A percentile compares a stretch with the other conserved stretches of the same genome.
These are phyloP conservation scores for Termitomyces sp. DNA, from an alignment of 1,284 basidiomycete species.

Conservation along the genomic window DNA sequence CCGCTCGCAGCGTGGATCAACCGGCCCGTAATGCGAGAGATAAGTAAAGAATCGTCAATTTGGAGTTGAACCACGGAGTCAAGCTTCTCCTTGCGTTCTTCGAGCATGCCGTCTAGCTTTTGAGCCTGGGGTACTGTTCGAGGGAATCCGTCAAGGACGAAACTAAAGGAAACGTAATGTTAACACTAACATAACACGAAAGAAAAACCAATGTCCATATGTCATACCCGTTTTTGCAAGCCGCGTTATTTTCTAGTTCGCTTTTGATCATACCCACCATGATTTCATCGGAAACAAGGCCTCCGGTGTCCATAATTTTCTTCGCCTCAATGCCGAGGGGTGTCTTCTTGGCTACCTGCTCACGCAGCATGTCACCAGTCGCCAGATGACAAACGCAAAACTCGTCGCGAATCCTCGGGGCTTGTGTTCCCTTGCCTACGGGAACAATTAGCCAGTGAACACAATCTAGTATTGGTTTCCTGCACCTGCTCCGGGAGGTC, in stretches of 20 bases:
- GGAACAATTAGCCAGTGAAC: constrained; percentile 5
- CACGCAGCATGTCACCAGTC: constrained; percentile 97
- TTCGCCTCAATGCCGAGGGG: constrained; percentile 88
- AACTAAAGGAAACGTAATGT: constrained; percentile 46
- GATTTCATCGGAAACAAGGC: constrained; percentile 93
- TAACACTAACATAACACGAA: constrained; percentile 5
- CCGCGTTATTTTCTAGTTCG: constrained; percentile 90
- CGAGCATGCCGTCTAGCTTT: constrained; percentile 93
- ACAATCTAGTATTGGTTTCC: constrained; percentile 14
- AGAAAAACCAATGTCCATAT: constrained; percentile 14
- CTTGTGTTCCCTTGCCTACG: constrained; percentile 95
- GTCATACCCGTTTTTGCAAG: constrained; percentile 89
- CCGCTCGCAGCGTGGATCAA: constrained; percentile 89
- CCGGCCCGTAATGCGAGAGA: constrained; percentile 95
- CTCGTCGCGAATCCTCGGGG: constrained; percentile 86
- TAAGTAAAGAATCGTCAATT: constrained; percentile 93
- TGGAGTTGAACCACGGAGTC: constrained; percentile 90
- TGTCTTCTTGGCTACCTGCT: constrained; percentile 88
- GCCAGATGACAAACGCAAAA: constrained; percentile 98
- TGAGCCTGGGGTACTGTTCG: constrained; percentile 97
- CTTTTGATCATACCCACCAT: constrained; percentile 98
- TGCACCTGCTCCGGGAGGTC: constrained; percentile 93
- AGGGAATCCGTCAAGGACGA: constrained; percentile 98
- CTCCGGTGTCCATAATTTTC: constrained; percentile 96
- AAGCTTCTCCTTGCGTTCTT: constrained; percentile 76